Base-by-base conservation (phyloP, 2,329 filamentous ascomycete genomes). In the Thielaviopsis populi region DNA sequence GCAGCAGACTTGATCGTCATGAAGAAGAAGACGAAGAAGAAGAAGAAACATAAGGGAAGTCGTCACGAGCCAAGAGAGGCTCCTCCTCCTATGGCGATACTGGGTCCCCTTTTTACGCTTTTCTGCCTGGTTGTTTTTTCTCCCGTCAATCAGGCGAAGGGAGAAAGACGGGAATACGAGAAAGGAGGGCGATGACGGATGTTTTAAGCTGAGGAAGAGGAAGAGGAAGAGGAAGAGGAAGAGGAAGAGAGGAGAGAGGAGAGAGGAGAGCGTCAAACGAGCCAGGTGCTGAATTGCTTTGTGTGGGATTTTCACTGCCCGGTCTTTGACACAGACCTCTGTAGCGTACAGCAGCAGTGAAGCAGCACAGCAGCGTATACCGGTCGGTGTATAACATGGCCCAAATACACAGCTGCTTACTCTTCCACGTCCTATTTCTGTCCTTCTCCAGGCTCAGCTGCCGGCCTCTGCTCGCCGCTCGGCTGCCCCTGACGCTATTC, bases 141-240 rank as follows among this genome's bases (percentile, higher is more conserved):
- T 27, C 1, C 11, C 10, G 46, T 11, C 7, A 24, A 22, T n/a
- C 6, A 2, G 46, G 19, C 19, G n/a, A 33, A 10, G 27, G 27
- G 53, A 56, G 53, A n/a, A 10, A 56, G n/a, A 27, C 27, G 27
- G 53, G 53, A 56, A 56, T 56, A 56, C 53, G 53, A 56, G 53
- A 56, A 10, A 37, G 19, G 50, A 37, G 53, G 33, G 10, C 33
- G 33, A 1, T 8, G 33, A 1, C 33, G 8, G 33, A 37, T 8
- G 1, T 8, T 37, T 8, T 8, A 33, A 3, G 30, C 30, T 3
- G 30, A 33, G 7, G 30, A 33, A 54, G 46, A 50, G 10, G 19
- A 50, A 22, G 46, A 19, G 46, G 24, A 50, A n/a, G 24, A 50
- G 24, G 46, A 24, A 22, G 46, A 11, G 22, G 46, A 50, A 8